Percentiles rank a stretch among this genome's conserved stretches.
Evolutionary conservation across 352 stramenopile genomes (phyloP).

Genomic region (Phytophthora pseudosyringae): DNA sequence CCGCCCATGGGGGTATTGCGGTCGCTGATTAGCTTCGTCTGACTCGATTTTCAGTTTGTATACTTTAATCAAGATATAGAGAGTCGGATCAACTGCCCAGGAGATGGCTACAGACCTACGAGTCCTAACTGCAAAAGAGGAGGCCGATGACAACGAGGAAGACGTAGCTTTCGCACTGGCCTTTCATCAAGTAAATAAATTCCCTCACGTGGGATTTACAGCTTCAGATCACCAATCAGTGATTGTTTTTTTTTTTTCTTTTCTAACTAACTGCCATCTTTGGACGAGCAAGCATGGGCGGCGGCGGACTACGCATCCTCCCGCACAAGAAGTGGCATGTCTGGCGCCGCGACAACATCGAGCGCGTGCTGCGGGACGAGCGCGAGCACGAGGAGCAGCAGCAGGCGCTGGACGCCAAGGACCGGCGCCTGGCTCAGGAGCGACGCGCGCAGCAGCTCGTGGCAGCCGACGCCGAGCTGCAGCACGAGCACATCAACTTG

Average conservation of each 20-base stretch:
- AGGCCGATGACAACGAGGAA: no score
- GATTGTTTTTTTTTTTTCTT: no score
- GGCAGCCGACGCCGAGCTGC: background rate
- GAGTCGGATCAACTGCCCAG: no score
- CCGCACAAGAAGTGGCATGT: slow-evolving; percentile 89
- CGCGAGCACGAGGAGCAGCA: slow-evolving; percentile 46
- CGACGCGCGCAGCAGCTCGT: slow-evolving; percentile 43
- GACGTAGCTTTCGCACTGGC: no score
- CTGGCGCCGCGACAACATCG: slow-evolving; percentile 85
- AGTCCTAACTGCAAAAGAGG: no score
- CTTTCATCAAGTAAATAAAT: no score
- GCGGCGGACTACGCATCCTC: slow-evolving; percentile 68
- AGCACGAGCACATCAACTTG: slow-evolving; percentile 45
- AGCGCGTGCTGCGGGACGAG: slow-evolving; percentile 78
- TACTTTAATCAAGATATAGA: no score
- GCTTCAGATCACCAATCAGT: slow-evolving; percentile 5
- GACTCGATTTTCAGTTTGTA: no score
- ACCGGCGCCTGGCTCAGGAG: slow-evolving; percentile 46
- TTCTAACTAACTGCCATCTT: background rate
- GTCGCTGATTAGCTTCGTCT: no score
- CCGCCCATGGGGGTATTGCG: slow-evolving; percentile 9
- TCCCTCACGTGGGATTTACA: no score
- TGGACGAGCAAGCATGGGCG: slow-evolving; percentile 52
- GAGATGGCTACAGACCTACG: no score
- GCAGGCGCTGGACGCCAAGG: slow-evolving; percentile 18